Evolutionary conservation across 2,329 filamentous ascomycete genomes (phyloP), one percentile per base, ranked within the genome.

Genomic region (Anthostomella pinea): DNA sequence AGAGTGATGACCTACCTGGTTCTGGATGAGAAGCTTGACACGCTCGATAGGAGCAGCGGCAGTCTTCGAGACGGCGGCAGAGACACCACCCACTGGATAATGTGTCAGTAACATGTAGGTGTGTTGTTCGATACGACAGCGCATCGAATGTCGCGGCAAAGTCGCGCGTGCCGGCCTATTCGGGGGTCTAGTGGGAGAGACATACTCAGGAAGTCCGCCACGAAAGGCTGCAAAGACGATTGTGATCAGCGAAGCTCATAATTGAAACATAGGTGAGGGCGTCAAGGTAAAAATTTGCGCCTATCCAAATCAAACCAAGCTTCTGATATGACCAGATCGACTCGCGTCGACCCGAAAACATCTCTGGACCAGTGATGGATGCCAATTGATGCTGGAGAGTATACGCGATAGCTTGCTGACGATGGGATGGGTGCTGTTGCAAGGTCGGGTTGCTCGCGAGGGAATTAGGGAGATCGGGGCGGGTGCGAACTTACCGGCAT

Each of bases 11-110:
- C 88, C 57, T 82, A 95, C 90, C 86, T 98, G 93, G 81, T 98
- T 98, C 83, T 98, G 93, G 79, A 98, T 94, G 67, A 98, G 87
- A 68, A 98, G 93, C 90, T 98, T 98, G 77, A 98, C 85, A 89
- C 93, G 93, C 90, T 98, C 93, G 64, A 98, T 98, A 75, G 93
- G 93, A 76, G 93, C 93, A 69, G 93, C 93, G 67, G 93, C 93
- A 60, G 93, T 98, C 89, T 98, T 98, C 70, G 93, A 98, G 85
- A 98, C 90, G 73, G 93, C 93, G 73, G 93, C 93, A 67, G 93
- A 96, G 61, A 98, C 85, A 96, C 93, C 93, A 85, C 93, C 93
- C 93, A 98, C 89, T 95, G 60, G 65, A 60, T 53, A 63, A 21
- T 4, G 31, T 46, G n/a, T 37, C 17, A 36, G 29, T 32, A 27